Evolutionary conservation across 164 flowering plant species (phyloP).

Genomic region (Nelumbo lutea): DNA sequence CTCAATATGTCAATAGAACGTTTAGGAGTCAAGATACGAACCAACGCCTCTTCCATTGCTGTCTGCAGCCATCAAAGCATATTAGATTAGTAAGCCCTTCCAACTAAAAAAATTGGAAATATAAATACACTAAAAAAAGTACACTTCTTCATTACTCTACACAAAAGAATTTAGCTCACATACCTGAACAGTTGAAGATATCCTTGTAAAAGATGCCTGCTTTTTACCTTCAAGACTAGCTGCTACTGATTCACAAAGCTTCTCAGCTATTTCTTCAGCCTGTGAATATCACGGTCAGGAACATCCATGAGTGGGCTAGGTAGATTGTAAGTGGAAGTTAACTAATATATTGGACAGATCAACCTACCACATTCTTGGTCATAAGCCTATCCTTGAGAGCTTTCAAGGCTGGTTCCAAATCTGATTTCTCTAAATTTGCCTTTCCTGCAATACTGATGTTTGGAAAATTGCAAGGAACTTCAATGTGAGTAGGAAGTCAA

Average conservation of each 20-base stretch:
- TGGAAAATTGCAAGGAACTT: constrained; percentile 10
- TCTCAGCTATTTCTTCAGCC: constrained; percentile 98
- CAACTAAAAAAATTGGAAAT: not conserved
- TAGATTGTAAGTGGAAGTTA: not conserved
- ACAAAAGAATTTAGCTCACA: constrained; percentile 7
- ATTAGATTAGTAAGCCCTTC: not conserved
- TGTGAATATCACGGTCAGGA: constrained; percentile 16
- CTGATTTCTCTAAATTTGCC: constrained; percentile 80
- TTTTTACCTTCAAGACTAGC: constrained; percentile 93
- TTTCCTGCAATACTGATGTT: constrained; percentile 86
- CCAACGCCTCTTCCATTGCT: constrained; percentile 98
- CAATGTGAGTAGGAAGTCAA: not conserved
- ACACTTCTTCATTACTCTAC: not conserved
- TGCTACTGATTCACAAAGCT: constrained; percentile 94
- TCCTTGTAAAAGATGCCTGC: constrained; percentile 80
- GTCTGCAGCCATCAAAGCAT: constrained; percentile 39
- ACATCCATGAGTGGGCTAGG: constrained; percentile 4
- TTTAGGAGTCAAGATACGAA: constrained; percentile 89
- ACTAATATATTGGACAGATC: not conserved
- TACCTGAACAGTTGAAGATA: constrained; percentile 90
- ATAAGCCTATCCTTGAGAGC: constrained; percentile 95
- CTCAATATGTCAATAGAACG: constrained; percentile 93
- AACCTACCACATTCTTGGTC: constrained; percentile 98
- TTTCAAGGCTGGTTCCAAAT: constrained; percentile 89
- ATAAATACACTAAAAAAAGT: not conserved